Evolutionary conservation across 306 rosid genomes (phyloP).

Genomic region (Castanospermum australe): DNA sequence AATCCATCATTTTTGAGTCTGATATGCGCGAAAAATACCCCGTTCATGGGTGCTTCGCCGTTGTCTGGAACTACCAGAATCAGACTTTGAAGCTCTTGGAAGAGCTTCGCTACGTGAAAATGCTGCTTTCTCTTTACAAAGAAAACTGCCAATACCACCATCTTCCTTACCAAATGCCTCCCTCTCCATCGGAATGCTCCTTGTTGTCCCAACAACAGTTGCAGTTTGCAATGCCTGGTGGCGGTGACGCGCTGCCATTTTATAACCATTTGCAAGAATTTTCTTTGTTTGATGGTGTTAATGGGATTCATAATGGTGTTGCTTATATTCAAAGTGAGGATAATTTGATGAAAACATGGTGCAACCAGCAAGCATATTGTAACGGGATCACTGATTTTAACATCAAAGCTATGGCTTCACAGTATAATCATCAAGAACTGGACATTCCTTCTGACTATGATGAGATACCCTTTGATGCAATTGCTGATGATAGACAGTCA

Average conservation of each 20-base stretch:
- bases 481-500: slow-evolving; percentile 37
- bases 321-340: slow-evolving; percentile 4
- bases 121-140: not conserved
- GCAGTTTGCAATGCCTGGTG: not conserved
- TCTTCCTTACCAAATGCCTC: not conserved
- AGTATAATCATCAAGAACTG: slow-evolving; percentile 25
- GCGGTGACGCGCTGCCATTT: not conserved
- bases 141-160: slow-evolving; percentile 2
- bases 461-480: slow-evolving; percentile 36
- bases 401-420: not conserved
- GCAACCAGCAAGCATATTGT: not conserved
- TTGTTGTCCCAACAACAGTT: slow-evolving; percentile 1
- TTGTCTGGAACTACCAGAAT: not conserved
- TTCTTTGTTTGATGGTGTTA: not conserved
- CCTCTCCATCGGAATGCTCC: not conserved
- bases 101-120: not conserved
- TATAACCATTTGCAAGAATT: not conserved
- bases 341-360: slow-evolving; percentile 7
- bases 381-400: slow-evolving; percentile 14
- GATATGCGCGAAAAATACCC: slow-evolving; percentile 48
- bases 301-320: not conserved
- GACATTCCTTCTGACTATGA: slow-evolving; percentile 22
- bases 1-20: slow-evolving; percentile 58
- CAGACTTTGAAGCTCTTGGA: not conserved
- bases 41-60: slow-evolving; percentile 36